Conservation (phyloP, 2,329 filamentous ascomycete species). For the Nectriaceae sp. region DNA sequence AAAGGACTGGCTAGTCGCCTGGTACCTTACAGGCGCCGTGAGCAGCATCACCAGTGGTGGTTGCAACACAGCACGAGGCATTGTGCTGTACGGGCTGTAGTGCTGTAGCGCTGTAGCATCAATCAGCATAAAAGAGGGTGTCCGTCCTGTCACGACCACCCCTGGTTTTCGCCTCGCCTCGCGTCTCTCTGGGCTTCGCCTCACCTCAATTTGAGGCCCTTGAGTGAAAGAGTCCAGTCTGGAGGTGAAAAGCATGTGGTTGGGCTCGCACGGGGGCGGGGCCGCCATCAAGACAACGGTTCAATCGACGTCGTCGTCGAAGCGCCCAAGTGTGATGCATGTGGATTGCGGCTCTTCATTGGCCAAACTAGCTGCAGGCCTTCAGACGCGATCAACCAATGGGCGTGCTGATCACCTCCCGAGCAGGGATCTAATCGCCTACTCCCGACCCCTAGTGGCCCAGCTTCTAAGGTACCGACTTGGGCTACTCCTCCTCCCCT, state of each 20-base stretch:
- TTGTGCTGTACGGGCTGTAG: background rate
- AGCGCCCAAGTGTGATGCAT: conserved; percentile 36
- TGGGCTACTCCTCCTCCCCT: background rate
- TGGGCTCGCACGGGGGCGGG: conserved; percentile 35
- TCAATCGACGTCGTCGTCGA: conserved; percentile 35
- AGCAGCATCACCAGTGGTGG: conserved; percentile 5
- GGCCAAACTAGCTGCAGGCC: conserved; percentile 32
- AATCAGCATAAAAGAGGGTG: background rate
- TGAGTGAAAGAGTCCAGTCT: background rate
- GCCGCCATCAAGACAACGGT: conserved; percentile 20
- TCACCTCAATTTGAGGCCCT: background rate
- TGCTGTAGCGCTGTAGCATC: background rate
- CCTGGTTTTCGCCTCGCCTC: background rate
- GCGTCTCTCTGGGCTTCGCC: background rate
- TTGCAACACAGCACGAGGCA: background rate
- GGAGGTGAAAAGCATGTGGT: conserved; percentile 31
- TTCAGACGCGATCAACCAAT: conserved; percentile 33
- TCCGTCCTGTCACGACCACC: background rate
- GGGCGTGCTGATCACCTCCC: conserved; percentile 34
- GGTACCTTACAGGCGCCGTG: conserved; percentile 27
- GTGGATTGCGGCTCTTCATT: conserved; percentile 37
- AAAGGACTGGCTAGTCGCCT: background rate
- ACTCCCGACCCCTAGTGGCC: conserved; percentile 22
- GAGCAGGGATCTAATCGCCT: conserved; percentile 39
- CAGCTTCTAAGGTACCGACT: too few species aligned